Evolutionary conservation across 805 yeast species (phyloP).

Genomic region (Candida loeiensis): DNA sequence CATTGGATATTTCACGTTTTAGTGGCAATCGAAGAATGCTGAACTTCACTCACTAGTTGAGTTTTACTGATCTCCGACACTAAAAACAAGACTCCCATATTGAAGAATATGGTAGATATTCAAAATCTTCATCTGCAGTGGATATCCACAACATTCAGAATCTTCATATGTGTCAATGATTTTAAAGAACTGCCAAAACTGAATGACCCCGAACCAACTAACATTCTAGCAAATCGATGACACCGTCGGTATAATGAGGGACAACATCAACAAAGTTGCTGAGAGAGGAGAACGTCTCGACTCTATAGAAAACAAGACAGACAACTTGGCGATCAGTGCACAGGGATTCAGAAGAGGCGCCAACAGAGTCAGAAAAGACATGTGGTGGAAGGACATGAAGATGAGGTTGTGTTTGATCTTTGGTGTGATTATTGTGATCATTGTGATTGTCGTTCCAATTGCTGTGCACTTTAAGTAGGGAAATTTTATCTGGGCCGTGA

Average conservation of each 20-base stretch:
- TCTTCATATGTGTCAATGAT: not conserved
- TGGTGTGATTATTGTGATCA: constrained; percentile 69
- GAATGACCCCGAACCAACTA: constrained; percentile 18
- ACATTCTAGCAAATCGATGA: constrained; percentile 73
- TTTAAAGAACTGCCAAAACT: not conserved
- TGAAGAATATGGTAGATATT: too few species aligned
- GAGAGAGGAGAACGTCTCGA: constrained; percentile 93
- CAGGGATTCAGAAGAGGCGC: constrained; percentile 96
- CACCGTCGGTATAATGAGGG: constrained; percentile 96
- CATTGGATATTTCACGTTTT: not conserved
- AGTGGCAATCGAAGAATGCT: too few species aligned
- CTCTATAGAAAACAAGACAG: constrained; percentile 88
- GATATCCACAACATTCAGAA: not conserved
- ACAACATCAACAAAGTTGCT: constrained; percentile 91
- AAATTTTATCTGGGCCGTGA: not conserved
- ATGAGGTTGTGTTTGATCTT: constrained; percentile 88
- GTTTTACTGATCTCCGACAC: too few species aligned
- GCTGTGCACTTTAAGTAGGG: constrained; percentile 72
- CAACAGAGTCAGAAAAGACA: constrained; percentile 93
- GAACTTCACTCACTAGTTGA: too few species aligned
- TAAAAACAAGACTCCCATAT: too few species aligned
- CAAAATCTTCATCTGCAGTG: too few species aligned
- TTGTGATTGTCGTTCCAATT: constrained; percentile 90
- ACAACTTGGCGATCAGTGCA: constrained; percentile 86
- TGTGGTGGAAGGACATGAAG: constrained; percentile 99